Evolutionary conservation across 306 rosid species (phyloP), one percentile per base, ranked within the genome.

Genomic region (Morella rubra): DNA sequence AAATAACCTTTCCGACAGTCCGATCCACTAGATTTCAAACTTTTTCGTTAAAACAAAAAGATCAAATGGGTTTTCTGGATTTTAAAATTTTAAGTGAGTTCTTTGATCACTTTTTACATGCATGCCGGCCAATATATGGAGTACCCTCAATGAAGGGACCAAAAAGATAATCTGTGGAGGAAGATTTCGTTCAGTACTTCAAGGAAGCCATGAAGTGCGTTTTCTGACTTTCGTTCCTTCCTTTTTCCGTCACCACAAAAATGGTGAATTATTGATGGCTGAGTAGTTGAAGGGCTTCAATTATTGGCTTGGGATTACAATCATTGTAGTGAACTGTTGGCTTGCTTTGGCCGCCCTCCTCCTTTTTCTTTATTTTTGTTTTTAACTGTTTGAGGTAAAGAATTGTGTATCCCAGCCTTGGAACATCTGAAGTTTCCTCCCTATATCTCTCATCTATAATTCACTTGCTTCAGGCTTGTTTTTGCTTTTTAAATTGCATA

Each of bases 271-370:
- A 90, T 90, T 87, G 89, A 79, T 76, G 86, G 37, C 69, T 73
- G 72, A 74, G 84, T 52, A 55, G 81, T 79, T 42, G 78, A 72
- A 79, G 80, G 71, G 79, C 70, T 86, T 90, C 94, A 87, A 90
- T 90, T 87, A 90, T 90, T 90, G 91, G 77, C 76, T 82, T 79
- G 71, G 77, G 54, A 78, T 86, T 77, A 71, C 94, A 83, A 90
- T 90, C 79, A 90, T 91, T 86, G 91, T 64, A 74, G 51, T 61
- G 72, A 82, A 84, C 88, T 86, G 83, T 91, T 82, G 82, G 78
- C 82, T 84, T 84, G 58, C 37, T 77, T 81, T 91, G 90, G 85
- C 88, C 69, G 24, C 68, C 69, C 84, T 80, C 76, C 42, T 24
- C 54, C 70, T 69, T 54, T 70, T 69, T 76, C 44, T 71, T 54